Evolutionary conservation across 2,329 filamentous ascomycete species (phyloP).

Genomic region (Pestalotiopsis sp.): DNA sequence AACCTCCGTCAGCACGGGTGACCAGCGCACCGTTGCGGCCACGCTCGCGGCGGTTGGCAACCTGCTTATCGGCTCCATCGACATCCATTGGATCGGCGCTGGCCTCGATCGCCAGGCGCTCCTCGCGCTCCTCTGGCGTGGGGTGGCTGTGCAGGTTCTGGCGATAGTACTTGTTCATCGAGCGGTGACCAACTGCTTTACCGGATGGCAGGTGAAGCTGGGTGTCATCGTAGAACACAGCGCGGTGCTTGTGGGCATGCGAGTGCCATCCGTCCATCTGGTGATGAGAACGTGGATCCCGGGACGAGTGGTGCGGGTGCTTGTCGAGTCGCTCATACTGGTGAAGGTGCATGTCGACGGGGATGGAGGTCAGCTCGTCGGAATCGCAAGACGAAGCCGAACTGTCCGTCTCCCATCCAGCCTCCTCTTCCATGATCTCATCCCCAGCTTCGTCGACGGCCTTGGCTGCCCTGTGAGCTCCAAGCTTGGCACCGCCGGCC

Average conservation of each 20-base stretch:
- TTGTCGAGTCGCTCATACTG: conserved; percentile 73
- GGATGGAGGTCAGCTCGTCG: conserved; percentile 78
- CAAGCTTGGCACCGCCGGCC: conserved; percentile 70
- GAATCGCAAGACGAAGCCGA: conserved; percentile 88
- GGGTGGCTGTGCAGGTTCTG: conserved; percentile 91
- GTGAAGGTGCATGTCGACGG: conserved; percentile 71
- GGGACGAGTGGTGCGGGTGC: conserved; percentile 75
- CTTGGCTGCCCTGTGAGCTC: conserved; percentile 58
- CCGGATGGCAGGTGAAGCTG: conserved; percentile 93
- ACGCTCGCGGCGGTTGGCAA: conserved; percentile 38
- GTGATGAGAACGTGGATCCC: conserved; percentile 72
- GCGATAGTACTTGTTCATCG: conserved; percentile 83
- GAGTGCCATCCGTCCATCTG: conserved; percentile 80
- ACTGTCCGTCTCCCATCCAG: conserved; percentile 94
- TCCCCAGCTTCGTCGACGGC: conserved; percentile 54
- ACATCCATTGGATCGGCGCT: conserved; percentile 39
- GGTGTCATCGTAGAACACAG: conserved; percentile 88
- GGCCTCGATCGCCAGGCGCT: conserved; percentile 64
- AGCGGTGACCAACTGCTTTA: conserved; percentile 86
- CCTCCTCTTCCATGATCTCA: conserved; percentile 54
- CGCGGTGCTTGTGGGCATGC: conserved; percentile 76
- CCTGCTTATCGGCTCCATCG: conserved; percentile 33
- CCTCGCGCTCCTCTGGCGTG: conserved; percentile 73
- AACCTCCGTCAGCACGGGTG: conserved; percentile 73
- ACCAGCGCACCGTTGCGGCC: conserved; percentile 58